These are phyloP conservation scores for Paraurostyla sp. DNA, from an alignment of 73 alveolate species.

Conservation along the genomic window DNA sequence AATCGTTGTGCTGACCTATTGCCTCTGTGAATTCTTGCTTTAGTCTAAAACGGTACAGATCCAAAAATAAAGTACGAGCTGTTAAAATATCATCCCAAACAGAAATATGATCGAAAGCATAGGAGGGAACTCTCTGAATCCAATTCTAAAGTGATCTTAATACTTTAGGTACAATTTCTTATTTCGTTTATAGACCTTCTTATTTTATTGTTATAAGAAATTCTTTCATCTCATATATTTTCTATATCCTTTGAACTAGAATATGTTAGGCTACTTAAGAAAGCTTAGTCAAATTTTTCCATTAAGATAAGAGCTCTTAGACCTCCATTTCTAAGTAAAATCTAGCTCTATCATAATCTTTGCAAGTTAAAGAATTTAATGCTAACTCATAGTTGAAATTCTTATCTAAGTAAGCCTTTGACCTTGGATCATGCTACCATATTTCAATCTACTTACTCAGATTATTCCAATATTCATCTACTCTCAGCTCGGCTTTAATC, in stretches of 20 bases:
- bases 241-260: constrained; percentile 85
- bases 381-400: constrained; percentile 72
- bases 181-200: constrained; percentile 75
- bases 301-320: constrained; percentile 58
- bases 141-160: constrained; percentile 75
- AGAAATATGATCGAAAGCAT: constrained; percentile 84
- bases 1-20: not conserved
- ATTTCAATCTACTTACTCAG: not conserved
- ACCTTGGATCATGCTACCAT: constrained; percentile 76
- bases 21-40: constrained; percentile 6
- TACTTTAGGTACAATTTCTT: constrained; percentile 69
- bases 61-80: constrained; percentile 84
- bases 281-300: constrained; percentile 86
- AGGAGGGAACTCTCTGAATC: constrained; percentile 86
- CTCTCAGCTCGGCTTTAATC: constrained; percentile 1
- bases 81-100: constrained; percentile 92
- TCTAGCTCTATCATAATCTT: constrained; percentile 81
- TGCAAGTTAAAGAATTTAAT: constrained; percentile 59
- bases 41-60: constrained; percentile 38
- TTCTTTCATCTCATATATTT: constrained; percentile 90
- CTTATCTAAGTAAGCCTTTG: constrained; percentile 83
- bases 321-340: constrained; percentile 72
- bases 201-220: constrained; percentile 78
- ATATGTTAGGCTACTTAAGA: constrained; percentile 89
- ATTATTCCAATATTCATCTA: constrained; percentile 18